These are phyloP conservation scores for Elongisporangium undulatum DNA, from an alignment of 352 stramenopile species.

Conservation along the genomic window DNA sequence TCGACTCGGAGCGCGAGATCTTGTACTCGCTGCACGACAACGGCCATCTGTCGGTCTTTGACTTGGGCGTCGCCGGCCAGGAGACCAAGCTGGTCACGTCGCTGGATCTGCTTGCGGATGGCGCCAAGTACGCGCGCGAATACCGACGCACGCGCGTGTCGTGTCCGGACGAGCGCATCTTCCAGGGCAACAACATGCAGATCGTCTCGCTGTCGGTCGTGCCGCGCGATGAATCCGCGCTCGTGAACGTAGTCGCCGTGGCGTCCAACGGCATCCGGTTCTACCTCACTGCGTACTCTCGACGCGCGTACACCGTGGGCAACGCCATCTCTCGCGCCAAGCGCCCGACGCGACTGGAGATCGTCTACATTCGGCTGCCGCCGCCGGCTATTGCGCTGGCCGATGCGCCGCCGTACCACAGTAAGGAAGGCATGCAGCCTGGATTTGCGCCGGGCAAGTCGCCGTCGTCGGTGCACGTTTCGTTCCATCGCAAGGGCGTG, in stretches of 20 bases:
- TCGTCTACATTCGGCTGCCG: conserved; percentile 79
- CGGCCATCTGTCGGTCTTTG: conserved; percentile 70
- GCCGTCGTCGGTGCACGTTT: conserved; percentile 68
- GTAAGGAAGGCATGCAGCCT: conserved; percentile 84
- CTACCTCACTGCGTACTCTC: conserved; percentile 90
- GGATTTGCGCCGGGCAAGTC: conserved; percentile 77
- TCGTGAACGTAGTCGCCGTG: conserved; percentile 91
- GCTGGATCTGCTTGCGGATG: conserved; percentile 64
- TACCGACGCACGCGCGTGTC: conserved; percentile 79
- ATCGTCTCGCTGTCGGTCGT: conserved; percentile 68
- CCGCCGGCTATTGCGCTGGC: conserved; percentile 62
- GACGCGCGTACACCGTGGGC: conserved; percentile 36
- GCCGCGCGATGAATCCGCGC: conserved; percentile 62
- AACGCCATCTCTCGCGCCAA: conserved; percentile 36
- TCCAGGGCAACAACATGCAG: conserved; percentile 60
- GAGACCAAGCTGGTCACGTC: conserved; percentile 60
- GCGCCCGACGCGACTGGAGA: conserved; percentile 63
- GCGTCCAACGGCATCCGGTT: conserved; percentile 93
- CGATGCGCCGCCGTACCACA: conserved; percentile 79
- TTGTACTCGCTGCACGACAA: conserved; percentile 91
- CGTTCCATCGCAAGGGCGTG: conserved; percentile 76
- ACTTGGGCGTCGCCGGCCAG: conserved; percentile 46
- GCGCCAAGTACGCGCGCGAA: conserved; percentile 77
- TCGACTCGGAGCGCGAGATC: conserved; percentile 87
- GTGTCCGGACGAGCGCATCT: conserved; percentile 78